phyloP scores from a whole-genome alignment of 805 yeast genomes.

The Metschnikowia similis region DNA sequence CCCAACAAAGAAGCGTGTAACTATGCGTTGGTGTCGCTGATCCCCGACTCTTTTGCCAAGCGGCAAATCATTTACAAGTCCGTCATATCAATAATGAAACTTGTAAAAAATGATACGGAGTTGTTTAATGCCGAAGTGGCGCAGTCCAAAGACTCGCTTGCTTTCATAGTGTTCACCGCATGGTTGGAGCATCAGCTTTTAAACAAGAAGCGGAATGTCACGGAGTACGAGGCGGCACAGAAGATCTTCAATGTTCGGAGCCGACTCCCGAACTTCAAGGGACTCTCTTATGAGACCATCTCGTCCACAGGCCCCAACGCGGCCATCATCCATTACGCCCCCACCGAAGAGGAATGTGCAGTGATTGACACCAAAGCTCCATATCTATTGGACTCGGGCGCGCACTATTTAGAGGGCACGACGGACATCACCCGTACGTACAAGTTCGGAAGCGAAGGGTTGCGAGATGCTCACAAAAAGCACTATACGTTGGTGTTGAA shows the following conservation, averaged over 20 bases:
- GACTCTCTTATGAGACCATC: constrained; percentile 72
- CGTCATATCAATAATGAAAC: constrained; percentile 50
- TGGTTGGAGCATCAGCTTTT: constrained; percentile 68
- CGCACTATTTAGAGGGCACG: constrained; percentile 90
- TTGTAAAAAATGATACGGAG: constrained; percentile 72
- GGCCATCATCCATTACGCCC: constrained; percentile 72
- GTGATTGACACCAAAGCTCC: constrained; percentile 63
- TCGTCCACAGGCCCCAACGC: constrained; percentile 75
- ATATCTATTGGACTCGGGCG: constrained; percentile 84
- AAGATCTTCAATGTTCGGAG: constrained; percentile 54
- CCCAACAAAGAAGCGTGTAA: constrained; percentile 30
- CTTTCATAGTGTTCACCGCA: constrained; percentile 66
- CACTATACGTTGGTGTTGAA: constrained; percentile 83
- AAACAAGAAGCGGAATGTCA: constrained; percentile 38
- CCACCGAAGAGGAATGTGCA: constrained; percentile 54
- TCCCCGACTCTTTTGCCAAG: constrained; percentile 30
- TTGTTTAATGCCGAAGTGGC: constrained; percentile 67
- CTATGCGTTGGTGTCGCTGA: constrained; percentile 26
- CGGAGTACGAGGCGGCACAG: constrained; percentile 64
- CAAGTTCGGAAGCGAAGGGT: constrained; percentile 47
- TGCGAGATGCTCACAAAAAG: constrained; percentile 45
- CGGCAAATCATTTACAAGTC: constrained; percentile 25
- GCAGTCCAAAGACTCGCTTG: constrained; percentile 80
- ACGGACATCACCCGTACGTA: constrained; percentile 92
- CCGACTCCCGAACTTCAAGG: constrained; percentile 52